Base-by-base conservation (phyloP, 2,329 filamentous ascomycete species). In the Microcera coccophila region DNA sequence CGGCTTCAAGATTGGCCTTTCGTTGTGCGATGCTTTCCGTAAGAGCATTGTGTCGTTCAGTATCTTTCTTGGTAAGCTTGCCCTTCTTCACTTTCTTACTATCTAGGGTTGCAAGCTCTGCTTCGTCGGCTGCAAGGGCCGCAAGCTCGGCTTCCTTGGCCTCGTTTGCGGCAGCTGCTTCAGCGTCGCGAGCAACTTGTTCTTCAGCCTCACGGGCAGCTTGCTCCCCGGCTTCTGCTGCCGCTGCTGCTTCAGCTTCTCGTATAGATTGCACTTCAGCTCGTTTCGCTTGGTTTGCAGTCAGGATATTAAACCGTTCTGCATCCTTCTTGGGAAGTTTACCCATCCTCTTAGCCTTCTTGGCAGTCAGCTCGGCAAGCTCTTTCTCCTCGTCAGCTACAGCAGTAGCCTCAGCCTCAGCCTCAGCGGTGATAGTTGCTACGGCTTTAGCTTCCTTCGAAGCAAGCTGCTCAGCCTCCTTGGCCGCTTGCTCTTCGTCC, bases 1-100 rank as follows among this genome's bases (percentile, higher is more conserved):
- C 54, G 2, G 47, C 50, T 29, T 49, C 44, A 28, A 48, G 39
- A 2, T 42, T 45, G 24, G 45, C 42, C 7, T 50, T 47, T 37
- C 55, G 54, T 39, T 43, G 53, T 1, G 53, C 52, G 34, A 54
- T 58, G 8, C 54, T 58, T 17, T 21, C 49, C 45, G 54, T 45
- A 3, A 58, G 52, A 5, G 48, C 3, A 15, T 36, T 31, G 15
- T 58, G 36, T 22, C 52, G 49, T 19, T 58, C 55, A 18, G 43
- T 42, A 17, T 58, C 55, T 15, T 38, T 39, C 41, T 49, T 58
- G 5, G 53, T 33, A 3, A 58, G 49, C 19, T 51, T 50, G 9
- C 55, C 53, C 20, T 49, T 48, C 41, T 57, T 58, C 2, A 41
- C 42, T 31, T 50, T 75, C 55, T 74, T 76, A 18, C 67, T 64